A percentile compares a stretch with the other conserved stretches of the same genome.
These are phyloP conservation scores for Eucalyptus melliodora DNA, from an alignment of 345 rosid species.

Conservation along the genomic window DNA sequence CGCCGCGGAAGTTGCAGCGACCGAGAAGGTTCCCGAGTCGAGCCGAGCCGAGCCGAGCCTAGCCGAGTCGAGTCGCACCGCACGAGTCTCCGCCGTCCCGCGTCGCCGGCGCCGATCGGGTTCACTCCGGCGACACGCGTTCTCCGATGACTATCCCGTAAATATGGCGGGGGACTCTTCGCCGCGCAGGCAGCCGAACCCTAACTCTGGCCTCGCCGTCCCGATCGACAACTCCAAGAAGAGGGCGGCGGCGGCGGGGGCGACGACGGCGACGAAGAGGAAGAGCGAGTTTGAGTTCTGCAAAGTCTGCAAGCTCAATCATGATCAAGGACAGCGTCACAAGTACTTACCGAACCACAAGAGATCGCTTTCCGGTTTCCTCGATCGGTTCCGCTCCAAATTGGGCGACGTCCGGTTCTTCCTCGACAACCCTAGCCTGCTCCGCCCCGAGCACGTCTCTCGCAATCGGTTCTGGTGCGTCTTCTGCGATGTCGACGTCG, in stretches of 20 bases:
- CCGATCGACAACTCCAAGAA: neutral
- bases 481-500: slow-evolving; percentile 63
- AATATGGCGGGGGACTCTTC: neutral
- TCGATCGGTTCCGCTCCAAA: slow-evolving; percentile 52
- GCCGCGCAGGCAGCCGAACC: neutral
- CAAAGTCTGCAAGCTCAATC: slow-evolving; percentile 58
- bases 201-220: neutral
- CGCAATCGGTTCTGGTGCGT: slow-evolving; percentile 72
- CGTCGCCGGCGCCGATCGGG: neutral
- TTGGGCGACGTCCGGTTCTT: slow-evolving; percentile 49
- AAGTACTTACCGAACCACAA: slow-evolving; percentile 75
- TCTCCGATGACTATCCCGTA: neutral
- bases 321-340: slow-evolving; percentile 61
- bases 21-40: neutral
- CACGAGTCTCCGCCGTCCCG: neutral
- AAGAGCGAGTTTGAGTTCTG: slow-evolving; percentile 51
- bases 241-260: neutral
- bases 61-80: neutral
- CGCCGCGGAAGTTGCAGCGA: neutral
- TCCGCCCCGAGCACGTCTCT: slow-evolving; percentile 42
- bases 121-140: neutral
- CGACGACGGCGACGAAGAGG: slow-evolving; percentile 5
- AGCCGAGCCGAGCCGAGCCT: neutral
- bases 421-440: slow-evolving; percentile 43
- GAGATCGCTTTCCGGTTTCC: slow-evolving; percentile 35